Conservation (phyloP, 2,329 filamentous ascomycete genomes). For the Pseudogymnoascus sp. region DNA sequence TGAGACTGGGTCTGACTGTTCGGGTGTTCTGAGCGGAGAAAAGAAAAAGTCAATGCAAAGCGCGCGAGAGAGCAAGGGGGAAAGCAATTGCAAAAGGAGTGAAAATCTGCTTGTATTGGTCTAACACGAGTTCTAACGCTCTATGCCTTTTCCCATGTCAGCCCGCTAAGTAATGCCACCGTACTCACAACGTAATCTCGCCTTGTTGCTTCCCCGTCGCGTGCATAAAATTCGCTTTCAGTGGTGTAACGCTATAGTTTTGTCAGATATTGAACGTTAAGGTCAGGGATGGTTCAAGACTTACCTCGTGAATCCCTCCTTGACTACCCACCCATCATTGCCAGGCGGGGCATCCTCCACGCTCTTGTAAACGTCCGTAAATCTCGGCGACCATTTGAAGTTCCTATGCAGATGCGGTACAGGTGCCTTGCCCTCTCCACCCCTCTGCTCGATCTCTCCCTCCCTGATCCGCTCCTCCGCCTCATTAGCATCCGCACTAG, state of each 20-base stretch:
- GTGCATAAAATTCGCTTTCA: conserved; percentile 91
- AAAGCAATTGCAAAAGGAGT: not conserved
- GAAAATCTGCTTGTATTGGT: conserved; percentile 19
- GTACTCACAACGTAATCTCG: conserved; percentile 78
- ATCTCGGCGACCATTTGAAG: conserved; percentile 90
- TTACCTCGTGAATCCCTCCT: conserved; percentile 78
- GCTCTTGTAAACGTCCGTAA: conserved; percentile 78
- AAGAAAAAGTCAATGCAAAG: not conserved
- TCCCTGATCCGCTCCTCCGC: conserved; percentile 69
- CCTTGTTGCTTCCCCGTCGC: conserved; percentile 52
- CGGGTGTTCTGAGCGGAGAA: not conserved
- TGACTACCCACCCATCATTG: conserved; percentile 89
- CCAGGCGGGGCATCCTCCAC: conserved; percentile 73
- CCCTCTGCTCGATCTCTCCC: conserved; percentile 41
- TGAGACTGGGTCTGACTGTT: not conserved
- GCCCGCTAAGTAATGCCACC: conserved; percentile 21
- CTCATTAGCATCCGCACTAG: conserved; percentile 53
- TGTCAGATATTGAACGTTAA: conserved; percentile 12
- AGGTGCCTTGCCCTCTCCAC: conserved; percentile 28
- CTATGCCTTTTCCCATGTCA: conserved; percentile 9
- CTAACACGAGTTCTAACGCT: conserved; percentile 26
- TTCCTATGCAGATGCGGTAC: conserved; percentile 63
- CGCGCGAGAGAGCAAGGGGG: not conserved
- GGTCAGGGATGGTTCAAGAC: conserved; percentile 19
- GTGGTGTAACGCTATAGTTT: conserved; percentile 65